These are phyloP conservation scores for Pseudogymnoascus sp. DNA, from an alignment of 2,329 filamentous ascomycete species.

Conservation along the genomic window DNA sequence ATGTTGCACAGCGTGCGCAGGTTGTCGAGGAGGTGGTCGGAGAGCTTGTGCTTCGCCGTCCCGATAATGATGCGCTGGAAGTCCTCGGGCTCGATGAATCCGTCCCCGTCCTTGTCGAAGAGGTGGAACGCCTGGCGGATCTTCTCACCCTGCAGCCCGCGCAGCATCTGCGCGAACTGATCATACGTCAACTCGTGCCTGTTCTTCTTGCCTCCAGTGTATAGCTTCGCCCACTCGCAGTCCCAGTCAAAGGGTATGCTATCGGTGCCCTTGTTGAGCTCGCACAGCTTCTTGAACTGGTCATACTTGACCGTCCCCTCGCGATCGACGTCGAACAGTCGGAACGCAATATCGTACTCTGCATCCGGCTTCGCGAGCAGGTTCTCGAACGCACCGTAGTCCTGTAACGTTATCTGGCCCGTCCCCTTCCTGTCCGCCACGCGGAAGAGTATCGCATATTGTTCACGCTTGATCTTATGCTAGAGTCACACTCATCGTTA, in stretches of 20 bases:
- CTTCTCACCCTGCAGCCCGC: constrained; percentile 89
- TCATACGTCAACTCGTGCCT: constrained; percentile 89
- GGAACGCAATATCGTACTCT: constrained; percentile 98
- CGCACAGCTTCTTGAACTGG: constrained; percentile 75
- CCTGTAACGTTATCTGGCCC: constrained; percentile 67
- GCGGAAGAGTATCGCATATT: constrained; percentile 87
- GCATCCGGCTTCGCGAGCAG: constrained; percentile 88
- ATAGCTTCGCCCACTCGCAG: constrained; percentile 90
- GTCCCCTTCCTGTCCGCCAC: constrained; percentile 73
- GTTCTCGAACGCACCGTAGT: constrained; percentile 93
- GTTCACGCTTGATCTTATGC: constrained; percentile 97
- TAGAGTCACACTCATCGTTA: constrained; percentile 30
- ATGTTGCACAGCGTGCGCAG: constrained; percentile 93
- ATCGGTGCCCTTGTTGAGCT: constrained; percentile 75
- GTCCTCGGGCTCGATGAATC: constrained; percentile 89
- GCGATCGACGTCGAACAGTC: constrained; percentile 82
- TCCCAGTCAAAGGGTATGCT: constrained; percentile 95
- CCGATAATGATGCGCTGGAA: constrained; percentile 95
- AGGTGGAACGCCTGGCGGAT: constrained; percentile 90
- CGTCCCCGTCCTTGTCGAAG: constrained; percentile 85
- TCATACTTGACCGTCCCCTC: constrained; percentile 84
- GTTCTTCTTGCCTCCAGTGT: constrained; percentile 80
- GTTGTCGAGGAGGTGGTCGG: constrained; percentile 87
- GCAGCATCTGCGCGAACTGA: constrained; percentile 96
- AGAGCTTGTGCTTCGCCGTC: constrained; percentile 91